These are phyloP conservation scores for Exophiala mesophila DNA, from an alignment of 2,329 filamentous ascomycete species.

Conservation along the genomic window DNA sequence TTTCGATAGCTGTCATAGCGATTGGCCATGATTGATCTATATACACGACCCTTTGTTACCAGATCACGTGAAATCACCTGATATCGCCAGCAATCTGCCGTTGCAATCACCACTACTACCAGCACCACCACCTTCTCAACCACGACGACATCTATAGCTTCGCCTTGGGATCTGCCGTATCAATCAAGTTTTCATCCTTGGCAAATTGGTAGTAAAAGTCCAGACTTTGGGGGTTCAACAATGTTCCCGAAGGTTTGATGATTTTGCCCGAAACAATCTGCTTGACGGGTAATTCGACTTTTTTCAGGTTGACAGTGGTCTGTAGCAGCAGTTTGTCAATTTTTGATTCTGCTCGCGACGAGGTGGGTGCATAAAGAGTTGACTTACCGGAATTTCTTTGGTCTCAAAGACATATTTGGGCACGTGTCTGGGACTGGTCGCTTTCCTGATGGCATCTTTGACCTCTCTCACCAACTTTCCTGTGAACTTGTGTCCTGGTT, in stretches of 20 bases:
- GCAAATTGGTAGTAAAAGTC: constrained; percentile 77
- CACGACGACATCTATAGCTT: constrained; percentile 18
- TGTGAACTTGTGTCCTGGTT: constrained; percentile 54
- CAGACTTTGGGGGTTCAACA: constrained; percentile 70
- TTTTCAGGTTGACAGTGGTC: constrained; percentile 79
- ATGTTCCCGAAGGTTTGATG: constrained; percentile 69
- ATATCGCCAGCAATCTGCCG: no score
- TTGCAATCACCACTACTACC: no score
- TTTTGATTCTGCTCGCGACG: not conserved
- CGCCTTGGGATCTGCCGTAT: constrained; percentile 15
- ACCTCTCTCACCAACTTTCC: constrained; percentile 53
- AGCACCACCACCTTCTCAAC: no score
- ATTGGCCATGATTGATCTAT: no score
- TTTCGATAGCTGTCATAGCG: no score
- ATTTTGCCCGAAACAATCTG: constrained; percentile 72
- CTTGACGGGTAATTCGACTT: constrained; percentile 79
- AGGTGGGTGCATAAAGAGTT: not conserved
- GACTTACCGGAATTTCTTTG: constrained; percentile 66
- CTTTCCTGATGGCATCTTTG: constrained; percentile 60
- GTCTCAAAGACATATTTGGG: constrained; percentile 75
- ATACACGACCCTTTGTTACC: no score
- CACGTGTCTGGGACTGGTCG: constrained; percentile 68
- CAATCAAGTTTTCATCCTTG: constrained; percentile 56
- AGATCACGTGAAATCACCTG: no score
- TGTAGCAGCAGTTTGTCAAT: constrained; percentile 31